A percentile compares a stretch with the other conserved stretches of the same genome.
Evolutionary conservation across 768 basidiomycete genomes (phyloP).

Genomic region (Termitomyces sp.): DNA sequence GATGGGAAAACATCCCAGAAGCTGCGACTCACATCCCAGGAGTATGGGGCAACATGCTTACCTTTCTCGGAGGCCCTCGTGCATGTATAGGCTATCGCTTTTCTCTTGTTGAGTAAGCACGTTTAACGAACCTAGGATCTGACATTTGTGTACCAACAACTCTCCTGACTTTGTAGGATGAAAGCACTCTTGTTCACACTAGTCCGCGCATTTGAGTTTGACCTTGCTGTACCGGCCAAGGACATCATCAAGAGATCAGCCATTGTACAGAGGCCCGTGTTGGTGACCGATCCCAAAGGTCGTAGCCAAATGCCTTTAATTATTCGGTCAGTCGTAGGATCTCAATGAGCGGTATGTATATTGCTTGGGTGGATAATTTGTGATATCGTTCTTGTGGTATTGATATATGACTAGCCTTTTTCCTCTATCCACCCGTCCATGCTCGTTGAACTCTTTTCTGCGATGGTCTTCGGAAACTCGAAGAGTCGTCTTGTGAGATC

Average conservation of each 20-base stretch:
- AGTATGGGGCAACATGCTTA: conserved; percentile 52
- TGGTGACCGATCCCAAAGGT: conserved; percentile 30
- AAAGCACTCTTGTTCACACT: conserved; percentile 42
- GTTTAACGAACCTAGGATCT: neutral
- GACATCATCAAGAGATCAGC: conserved; percentile 33
- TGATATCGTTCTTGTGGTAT: neutral
- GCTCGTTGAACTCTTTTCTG: too few species aligned
- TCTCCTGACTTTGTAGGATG: conserved; percentile 15
- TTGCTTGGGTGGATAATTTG: neutral
- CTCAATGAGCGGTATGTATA: neutral
- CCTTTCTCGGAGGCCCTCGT: conserved; percentile 60
- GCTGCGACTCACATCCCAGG: conserved; percentile 43
- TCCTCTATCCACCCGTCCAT: too few species aligned
- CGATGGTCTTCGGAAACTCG: too few species aligned
- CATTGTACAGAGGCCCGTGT: conserved; percentile 38
- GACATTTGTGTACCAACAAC: neutral
- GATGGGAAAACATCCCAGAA: conserved; percentile 49
- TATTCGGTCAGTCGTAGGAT: conserved; percentile 18
- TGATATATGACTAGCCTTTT: neutral
- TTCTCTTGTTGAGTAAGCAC: conserved; percentile 43
- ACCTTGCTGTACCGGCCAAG: conserved; percentile 41
- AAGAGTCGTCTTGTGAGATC: neutral
- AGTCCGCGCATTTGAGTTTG: conserved; percentile 47
- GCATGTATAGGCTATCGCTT: conserved; percentile 67
- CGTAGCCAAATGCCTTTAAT: conserved; percentile 40